Conservation (phyloP, 306 rosid genomes). For the Malus fusca region DNA sequence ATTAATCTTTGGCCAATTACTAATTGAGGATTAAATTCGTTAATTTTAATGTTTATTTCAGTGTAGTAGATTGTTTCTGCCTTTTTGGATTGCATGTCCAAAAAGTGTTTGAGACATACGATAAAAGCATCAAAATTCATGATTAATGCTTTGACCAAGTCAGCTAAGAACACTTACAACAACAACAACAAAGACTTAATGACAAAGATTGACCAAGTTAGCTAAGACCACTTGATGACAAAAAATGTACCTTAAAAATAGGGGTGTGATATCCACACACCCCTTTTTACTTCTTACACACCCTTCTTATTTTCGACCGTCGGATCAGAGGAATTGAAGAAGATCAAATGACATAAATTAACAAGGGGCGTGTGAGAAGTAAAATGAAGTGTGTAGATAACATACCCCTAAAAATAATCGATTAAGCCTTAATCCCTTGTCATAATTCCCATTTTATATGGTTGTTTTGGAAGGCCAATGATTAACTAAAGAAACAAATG, state of each 20-base stretch:
- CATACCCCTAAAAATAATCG: not conserved
- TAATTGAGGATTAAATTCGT: conserved; percentile 46
- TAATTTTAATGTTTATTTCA: conserved; percentile 1
- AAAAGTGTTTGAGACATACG: not conserved
- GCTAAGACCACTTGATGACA: not conserved
- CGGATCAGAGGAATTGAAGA: too few species aligned
- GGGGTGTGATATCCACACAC: too few species aligned
- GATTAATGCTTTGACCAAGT: conserved; percentile 4
- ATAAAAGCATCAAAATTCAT: not conserved
- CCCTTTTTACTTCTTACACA: too few species aligned
- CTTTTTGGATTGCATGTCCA: not conserved
- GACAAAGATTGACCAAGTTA: not conserved
- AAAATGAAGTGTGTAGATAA: too few species aligned
- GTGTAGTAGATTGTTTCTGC: not conserved
- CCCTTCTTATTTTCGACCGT: too few species aligned
- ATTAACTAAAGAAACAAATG: not conserved
- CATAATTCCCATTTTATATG: not conserved
- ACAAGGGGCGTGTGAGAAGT: too few species aligned
- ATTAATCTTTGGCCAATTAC: not conserved
- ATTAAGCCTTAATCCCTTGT: not conserved
- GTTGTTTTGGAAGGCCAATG: not conserved
- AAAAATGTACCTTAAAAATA: not conserved
- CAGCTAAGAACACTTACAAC: not conserved
- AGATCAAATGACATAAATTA: too few species aligned
- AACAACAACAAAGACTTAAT: too few species aligned